Evolutionary conservation across 805 yeast species (phyloP).

Genomic region (Wickerhamiella vanderwaltii): DNA sequence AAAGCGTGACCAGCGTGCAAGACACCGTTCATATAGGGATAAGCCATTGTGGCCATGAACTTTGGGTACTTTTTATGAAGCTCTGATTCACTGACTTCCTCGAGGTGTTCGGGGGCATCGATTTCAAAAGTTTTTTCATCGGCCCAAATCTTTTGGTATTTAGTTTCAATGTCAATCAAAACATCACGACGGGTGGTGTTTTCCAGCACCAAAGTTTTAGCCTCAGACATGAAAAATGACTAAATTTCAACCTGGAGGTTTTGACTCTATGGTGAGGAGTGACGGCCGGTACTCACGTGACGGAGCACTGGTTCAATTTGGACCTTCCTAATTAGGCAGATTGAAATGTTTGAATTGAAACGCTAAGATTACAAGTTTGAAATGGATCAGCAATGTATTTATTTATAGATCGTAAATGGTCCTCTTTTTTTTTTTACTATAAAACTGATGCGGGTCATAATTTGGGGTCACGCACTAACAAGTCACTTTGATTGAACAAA

Average conservation of each 20-base stretch:
- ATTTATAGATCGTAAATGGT: too few species aligned
- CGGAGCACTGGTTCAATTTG: too few species aligned
- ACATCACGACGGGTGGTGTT: constrained; percentile 93
- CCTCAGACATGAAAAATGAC: constrained; percentile 7
- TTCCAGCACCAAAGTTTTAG: constrained; percentile 25
- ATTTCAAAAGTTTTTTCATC: constrained; percentile 77
- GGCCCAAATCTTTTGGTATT: constrained; percentile 77
- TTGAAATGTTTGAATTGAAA: too few species aligned
- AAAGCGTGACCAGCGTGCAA: constrained; percentile 96
- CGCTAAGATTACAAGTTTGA: too few species aligned
- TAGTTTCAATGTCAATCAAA: constrained; percentile 74
- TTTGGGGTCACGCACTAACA: too few species aligned
- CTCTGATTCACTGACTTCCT: constrained; percentile 50
- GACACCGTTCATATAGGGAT: constrained; percentile 98
- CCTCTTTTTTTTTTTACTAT: too few species aligned
- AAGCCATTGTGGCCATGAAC: constrained; percentile 88
- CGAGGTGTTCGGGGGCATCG: constrained; percentile 61
- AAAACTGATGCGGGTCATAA: too few species aligned
- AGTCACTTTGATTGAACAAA: too few species aligned
- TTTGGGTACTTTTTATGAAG: constrained; percentile 73
- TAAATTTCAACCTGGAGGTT: not conserved
- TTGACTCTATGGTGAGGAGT: too few species aligned
- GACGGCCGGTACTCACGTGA: too few species aligned
- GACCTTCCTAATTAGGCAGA: too few species aligned
- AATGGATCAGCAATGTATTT: too few species aligned